A percentile compares a stretch with the other conserved stretches of the same genome.
These are phyloP conservation scores for Tricholoma saponaceum DNA, from an alignment of 768 basidiomycete species.

Conservation along the genomic window DNA sequence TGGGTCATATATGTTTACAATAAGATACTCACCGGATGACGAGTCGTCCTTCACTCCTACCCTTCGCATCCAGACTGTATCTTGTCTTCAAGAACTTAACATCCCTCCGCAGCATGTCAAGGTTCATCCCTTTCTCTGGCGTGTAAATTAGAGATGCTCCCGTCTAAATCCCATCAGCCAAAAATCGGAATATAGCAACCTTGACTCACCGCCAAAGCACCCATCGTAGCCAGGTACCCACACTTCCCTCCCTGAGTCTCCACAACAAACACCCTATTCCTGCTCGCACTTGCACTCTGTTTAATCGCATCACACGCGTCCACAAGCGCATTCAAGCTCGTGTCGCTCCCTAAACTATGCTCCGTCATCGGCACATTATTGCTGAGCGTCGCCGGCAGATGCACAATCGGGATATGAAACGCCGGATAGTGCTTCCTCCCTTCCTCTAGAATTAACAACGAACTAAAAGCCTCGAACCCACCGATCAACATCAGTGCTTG, in stretches of 20 bases:
- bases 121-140: conserved; percentile 84
- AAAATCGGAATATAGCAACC: background rate
- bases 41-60: conserved; percentile 89
- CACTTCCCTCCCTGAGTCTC: conserved; percentile 98
- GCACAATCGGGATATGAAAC: conserved; percentile 94
- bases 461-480: conserved; percentile 91
- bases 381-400: conserved; percentile 94
- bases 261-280: conserved; percentile 95
- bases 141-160: conserved; percentile 94
- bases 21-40: conserved; percentile 72
- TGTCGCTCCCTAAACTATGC: conserved; percentile 93
- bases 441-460: conserved; percentile 74
- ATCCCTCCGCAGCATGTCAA: conserved; percentile 78
- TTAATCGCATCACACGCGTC: conserved; percentile 98
- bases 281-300: conserved; percentile 94
- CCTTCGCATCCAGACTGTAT: conserved; percentile 81
- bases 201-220: conserved; percentile 83
- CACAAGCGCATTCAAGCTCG: conserved; percentile 95
- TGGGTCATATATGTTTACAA: background rate
- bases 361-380: conserved; percentile 99
- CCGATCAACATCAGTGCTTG: conserved; percentile 87
- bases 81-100: conserved; percentile 85
- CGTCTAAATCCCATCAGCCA: conserved; percentile 43
- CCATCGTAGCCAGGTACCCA: conserved; percentile 94
- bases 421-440: conserved; percentile 81